Base-by-base conservation (phyloP, 108 stramenopile genomes). In the Fragilariopsis cylindrus region DNA sequence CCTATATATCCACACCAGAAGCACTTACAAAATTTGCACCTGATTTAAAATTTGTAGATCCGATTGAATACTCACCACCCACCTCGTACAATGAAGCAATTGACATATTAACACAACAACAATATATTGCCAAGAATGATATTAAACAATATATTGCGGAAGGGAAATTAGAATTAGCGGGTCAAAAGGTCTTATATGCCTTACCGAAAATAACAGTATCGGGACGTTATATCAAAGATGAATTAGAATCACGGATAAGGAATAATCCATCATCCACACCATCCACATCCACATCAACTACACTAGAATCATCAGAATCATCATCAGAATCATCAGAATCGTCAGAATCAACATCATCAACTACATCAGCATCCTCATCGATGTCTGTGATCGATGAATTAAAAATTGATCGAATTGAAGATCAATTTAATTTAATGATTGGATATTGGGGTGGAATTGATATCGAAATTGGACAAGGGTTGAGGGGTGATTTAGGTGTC, bases 401-500 rank as follows among this genome's bases (percentile, higher is more conserved):
- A 82, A 88, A 76, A 55, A 73, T 69, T 13, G 72, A 79, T 44
- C 76, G 80, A 21, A 54, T 89, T 48, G 82, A 89, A 65, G 73
- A 72, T 57, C 67, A 85, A 48, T 58, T 87, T 40, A 66, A 84
- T 48, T 84, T 89, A 42, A 54, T 90, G 8, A 46, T 82, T 1
- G 84, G 67, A 11, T 74, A 66, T 21, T 81, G 84, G 60, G 85
- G 85, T 48, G 81, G 82, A 46, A 63, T 57, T 52, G 93, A 94
- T 74, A 69, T 92, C 4, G 65, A 84, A 44, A 87, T 94, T 62
- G 93, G 93, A 30, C 93, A 94, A 79, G 90, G 77, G 7, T 46
- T 94, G 2, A 73, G 86, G 7, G 93, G 93, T 41, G 66, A 91
- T 43, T 60, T 94, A 43, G 93, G 93, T 5, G 83, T 73, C 5